Evolutionary conservation across 805 yeast genomes (phyloP), one percentile per base, ranked within the genome.

Genomic region (Candida chilensis): DNA sequence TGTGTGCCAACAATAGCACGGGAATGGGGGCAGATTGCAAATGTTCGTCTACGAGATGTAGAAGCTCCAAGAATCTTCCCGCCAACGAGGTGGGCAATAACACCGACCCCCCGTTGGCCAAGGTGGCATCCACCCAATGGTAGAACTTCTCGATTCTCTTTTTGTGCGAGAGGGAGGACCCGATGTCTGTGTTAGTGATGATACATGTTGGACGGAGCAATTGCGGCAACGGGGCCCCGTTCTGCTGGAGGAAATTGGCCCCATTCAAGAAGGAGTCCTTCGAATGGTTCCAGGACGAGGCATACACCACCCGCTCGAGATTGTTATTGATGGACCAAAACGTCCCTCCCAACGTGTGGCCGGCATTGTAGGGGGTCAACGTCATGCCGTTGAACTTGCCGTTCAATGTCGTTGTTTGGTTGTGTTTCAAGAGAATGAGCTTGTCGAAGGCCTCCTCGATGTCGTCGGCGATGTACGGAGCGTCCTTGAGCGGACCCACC

Each of bases 241-340:
- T 60, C 36, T 44, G 50, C 28, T 74, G 73, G 24, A 78, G 47
- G 13, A 83, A 52, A 15, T 67, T 65, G 4, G 92, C 82, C 17
- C 87, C 78, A 37, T 79, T 81, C 31, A 92, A 56, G 41, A 87
- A 87, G 0, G 84, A 70, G 47, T 90, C 97, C 39, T 76, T 77
- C 1, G 96, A 78, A 48, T 92, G 97, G 50, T 88, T 90, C 97
- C 97, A 92, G 27, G 82, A 75, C 2, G 92, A 87, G 0, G 95
- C 94, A 51, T 86, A 85, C 3, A 90, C 61, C n/a, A 88, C 59
- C 38, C 79, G 79, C 40, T 90, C 96, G 12, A 78, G 71, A 37
- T 80, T 76, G 33, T 78, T 77, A 27, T 71, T 67, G 8, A 90
- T 51, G 21, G 78, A 60, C 96, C 96, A 88, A 27, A 88, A 74